Evolutionary conservation across 1,139 yeast genomes (phyloP), one percentile per base, ranked within the genome.

Genomic region (Magnusiomyces fungicola): DNA sequence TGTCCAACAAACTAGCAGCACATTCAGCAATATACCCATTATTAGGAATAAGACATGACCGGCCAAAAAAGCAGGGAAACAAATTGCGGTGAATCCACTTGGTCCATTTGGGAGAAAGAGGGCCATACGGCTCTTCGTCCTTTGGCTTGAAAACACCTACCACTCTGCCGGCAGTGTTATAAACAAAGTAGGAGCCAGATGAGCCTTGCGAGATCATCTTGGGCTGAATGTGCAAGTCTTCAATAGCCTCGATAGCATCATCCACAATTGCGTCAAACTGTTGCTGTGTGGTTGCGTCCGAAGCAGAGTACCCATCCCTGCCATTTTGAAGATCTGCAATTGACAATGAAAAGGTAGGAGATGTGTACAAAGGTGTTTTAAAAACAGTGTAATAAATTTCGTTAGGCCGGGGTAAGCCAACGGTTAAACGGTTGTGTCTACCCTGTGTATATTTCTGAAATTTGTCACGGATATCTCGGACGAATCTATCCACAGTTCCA

Each of bases 101-200:
- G 1, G 86, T 78, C 89, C 90, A 81, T 62, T 83, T 83, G 0
- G 90, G 90, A 4, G 85, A 80, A 48, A 83, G 61, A 0, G 89
- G 87, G 0, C 90, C 92, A 60, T 83, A 83, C 0, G 90, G 92
- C 57, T 83, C 90, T 63, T 83, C 92, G 63, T 83, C 88, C 60
- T 82, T 82, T 5, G 92, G 92, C 61, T 83, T 83, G 69, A 83
- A 83, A 2, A 83, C 81, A 0, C 83, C 90, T 4, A 74, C 74
- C 7, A 66, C 62, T 40, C 64, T 61, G 29, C 66, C 64, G 1
- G 59, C 49, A 1, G 67, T 54, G 47, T 71, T 69, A 50, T 69
- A 72, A 2, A 82, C 69, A 61, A 83, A 83, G 59, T 83, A 83
- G 50, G 85, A 79, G 1, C 92, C 90, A 0, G 87, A 80, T 3